Conservation (phyloP, 371 early-diverging fungal genomes). For the Mortierella sp. region DNA sequence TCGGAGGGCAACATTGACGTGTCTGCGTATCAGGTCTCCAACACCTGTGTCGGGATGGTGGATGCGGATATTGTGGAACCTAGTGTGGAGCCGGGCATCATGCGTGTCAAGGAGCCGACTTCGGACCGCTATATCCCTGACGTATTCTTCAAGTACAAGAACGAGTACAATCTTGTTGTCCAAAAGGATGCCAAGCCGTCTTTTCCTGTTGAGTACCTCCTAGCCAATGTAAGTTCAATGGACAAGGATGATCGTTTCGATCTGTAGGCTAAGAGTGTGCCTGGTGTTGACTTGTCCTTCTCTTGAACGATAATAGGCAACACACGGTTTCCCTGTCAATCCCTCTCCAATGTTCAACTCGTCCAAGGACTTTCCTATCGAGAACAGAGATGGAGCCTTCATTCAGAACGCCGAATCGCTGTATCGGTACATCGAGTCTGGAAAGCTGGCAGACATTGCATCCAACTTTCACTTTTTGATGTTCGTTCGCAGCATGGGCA, state of each 20-base stretch:
- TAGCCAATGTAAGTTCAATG: constrained; percentile 83
- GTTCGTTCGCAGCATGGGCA: constrained; percentile 65
- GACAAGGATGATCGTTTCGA: too few species aligned
- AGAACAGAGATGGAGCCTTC: constrained; percentile 69
- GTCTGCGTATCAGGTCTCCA: constrained; percentile 93
- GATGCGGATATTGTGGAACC: constrained; percentile 94
- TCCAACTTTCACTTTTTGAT: constrained; percentile 89
- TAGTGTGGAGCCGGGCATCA: constrained; percentile 85
- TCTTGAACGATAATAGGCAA: constrained; percentile 68
- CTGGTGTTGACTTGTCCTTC: background rate
- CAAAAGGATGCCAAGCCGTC: constrained; percentile 89
- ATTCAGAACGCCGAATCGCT: constrained; percentile 51
- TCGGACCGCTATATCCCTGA: constrained; percentile 92
- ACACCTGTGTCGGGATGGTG: constrained; percentile 91
- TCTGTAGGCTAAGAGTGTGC: too few species aligned
- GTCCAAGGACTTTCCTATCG: constrained; percentile 70
- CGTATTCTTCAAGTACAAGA: constrained; percentile 94
- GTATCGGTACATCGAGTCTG: constrained; percentile 54
- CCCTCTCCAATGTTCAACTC: constrained; percentile 82
- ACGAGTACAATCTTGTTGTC: constrained; percentile 91
- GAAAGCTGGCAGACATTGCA: constrained; percentile 58
- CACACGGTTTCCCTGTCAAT: constrained; percentile 92
- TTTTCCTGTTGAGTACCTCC: constrained; percentile 96
- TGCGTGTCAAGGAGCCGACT: constrained; percentile 88
- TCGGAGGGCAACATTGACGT: constrained; percentile 88